These are phyloP conservation scores for Calocybe gambosa DNA, from an alignment of 1,284 basidiomycete genomes.

Conservation along the genomic window DNA sequence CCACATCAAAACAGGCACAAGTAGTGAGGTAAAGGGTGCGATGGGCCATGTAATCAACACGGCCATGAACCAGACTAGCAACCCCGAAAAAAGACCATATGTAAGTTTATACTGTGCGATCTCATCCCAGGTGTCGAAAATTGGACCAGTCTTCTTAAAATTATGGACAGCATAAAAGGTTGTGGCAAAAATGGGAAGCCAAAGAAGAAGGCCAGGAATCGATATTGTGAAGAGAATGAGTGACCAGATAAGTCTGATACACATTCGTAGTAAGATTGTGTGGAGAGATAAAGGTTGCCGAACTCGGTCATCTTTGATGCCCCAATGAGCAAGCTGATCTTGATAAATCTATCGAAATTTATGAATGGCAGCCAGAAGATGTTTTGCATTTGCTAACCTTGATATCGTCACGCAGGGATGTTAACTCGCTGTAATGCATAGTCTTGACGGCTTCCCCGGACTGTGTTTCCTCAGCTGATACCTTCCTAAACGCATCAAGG, in stretches of 20 bases:
- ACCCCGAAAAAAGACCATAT: slow-evolving; percentile 68
- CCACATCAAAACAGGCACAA: slow-evolving; percentile 78
- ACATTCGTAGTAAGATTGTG: slow-evolving; percentile 55
- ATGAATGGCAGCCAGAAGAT: slow-evolving; percentile 1
- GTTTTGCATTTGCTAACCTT: slow-evolving; percentile 38
- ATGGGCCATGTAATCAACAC: slow-evolving; percentile 57
- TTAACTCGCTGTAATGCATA: slow-evolving; percentile 22
- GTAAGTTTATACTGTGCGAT: slow-evolving; percentile 86
- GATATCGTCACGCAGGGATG: slow-evolving; percentile 48
- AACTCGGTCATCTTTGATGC: slow-evolving; percentile 79
- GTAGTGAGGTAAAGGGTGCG: slow-evolving; percentile 44
- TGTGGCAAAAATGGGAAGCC: slow-evolving; percentile 70
- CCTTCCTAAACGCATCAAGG: slow-evolving; percentile 64
- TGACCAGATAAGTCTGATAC: slow-evolving; percentile 60
- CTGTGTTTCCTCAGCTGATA: slow-evolving; percentile 19
- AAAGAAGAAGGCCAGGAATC: slow-evolving; percentile 74
- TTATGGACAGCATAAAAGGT: slow-evolving; percentile 61
- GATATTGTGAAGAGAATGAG: slow-evolving; percentile 64
- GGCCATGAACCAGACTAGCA: slow-evolving; percentile 54
- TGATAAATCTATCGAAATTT: slow-evolving; percentile 56
- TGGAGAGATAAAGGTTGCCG: slow-evolving; percentile 53
- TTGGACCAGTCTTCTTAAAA: slow-evolving; percentile 71
- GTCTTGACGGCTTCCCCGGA: slow-evolving; percentile 13
- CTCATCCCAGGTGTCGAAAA: slow-evolving; percentile 80
- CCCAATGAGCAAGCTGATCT: slow-evolving; percentile 54